A percentile compares a stretch with the other conserved stretches of the same genome.
phyloP scores from a whole-genome alignment of 805 yeast genomes.

The Wickerhamomyces queroliae region DNA sequence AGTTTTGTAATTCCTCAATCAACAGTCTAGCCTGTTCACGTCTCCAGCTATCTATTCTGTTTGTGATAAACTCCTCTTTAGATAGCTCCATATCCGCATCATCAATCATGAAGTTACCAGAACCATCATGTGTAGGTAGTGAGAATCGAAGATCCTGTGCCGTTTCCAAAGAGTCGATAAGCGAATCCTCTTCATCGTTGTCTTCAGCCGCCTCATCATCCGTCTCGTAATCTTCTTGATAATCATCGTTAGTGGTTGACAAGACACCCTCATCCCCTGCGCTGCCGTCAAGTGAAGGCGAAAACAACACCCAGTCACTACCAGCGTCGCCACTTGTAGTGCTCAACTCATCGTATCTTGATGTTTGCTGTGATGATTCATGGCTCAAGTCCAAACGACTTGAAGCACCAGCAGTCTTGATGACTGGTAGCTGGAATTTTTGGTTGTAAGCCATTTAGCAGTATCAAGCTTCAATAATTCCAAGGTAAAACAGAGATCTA shows the following conservation, averaged over 20 bases:
- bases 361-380: background rate
- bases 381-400: background rate
- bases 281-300: constrained; percentile 9
- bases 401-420: background rate
- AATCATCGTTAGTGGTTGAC: constrained; percentile 1
- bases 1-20: constrained; percentile 14
- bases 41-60: constrained; percentile 23
- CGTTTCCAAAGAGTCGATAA: constrained; percentile 19
- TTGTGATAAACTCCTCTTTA: constrained; percentile 17
- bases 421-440: constrained; percentile 1
- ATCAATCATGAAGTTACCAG: constrained; percentile 11
- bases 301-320: constrained; percentile 23
- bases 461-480: background rate
- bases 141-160: constrained; percentile 8
- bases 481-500: too few species aligned
- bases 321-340: constrained; percentile 13
- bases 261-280: constrained; percentile 4
- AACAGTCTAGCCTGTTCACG: constrained; percentile 21
- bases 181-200: constrained; percentile 20
- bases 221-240: background rate
- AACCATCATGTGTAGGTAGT: constrained; percentile 12
- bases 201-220: constrained; percentile 8
- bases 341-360: background rate
- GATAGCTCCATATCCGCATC: constrained; percentile 7
- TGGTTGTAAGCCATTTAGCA: constrained; percentile 8